Conservation (phyloP, 371 early-diverging fungal species). For the Mucor saturninus region DNA sequence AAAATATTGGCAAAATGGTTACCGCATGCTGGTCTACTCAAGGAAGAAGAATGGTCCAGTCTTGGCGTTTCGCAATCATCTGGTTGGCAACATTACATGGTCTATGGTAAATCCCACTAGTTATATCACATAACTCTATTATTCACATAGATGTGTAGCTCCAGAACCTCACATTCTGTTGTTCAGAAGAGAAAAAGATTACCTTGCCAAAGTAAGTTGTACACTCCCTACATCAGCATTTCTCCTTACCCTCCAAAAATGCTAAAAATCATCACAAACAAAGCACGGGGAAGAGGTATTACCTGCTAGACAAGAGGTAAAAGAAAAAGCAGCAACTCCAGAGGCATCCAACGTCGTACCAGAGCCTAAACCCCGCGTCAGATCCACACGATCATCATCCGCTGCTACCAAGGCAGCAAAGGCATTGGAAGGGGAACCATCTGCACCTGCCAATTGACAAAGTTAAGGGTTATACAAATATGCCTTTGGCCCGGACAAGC, state of each 20-base stretch:
- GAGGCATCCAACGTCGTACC: neutral
- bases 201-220: conserved; percentile 28
- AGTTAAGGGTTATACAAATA: neutral
- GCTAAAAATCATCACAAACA: neutral
- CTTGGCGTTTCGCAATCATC: conserved; percentile 80
- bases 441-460: neutral
- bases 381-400: neutral
- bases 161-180: conserved; percentile 89
- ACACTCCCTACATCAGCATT: neutral
- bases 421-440: too few species aligned
- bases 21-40: conserved; percentile 58
- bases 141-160: conserved; percentile 31
- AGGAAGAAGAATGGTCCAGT: conserved; percentile 78
- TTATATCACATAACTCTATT: neutral
- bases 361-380: neutral
- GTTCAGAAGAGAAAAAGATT: conserved; percentile 77
- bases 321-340: neutral
- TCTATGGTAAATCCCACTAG: conserved; percentile 58
- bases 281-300: neutral
- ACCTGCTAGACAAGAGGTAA: neutral
- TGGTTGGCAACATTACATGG: conserved; percentile 90
- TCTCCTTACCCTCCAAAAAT: neutral
- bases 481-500: neutral
- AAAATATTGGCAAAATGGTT: conserved; percentile 63
- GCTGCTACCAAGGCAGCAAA: neutral